Percentiles rank a stretch among this genome's conserved stretches.
Evolutionary conservation across 1,284 basidiomycete genomes (phyloP).

Genomic region (Fomitopsis schrenkii): DNA sequence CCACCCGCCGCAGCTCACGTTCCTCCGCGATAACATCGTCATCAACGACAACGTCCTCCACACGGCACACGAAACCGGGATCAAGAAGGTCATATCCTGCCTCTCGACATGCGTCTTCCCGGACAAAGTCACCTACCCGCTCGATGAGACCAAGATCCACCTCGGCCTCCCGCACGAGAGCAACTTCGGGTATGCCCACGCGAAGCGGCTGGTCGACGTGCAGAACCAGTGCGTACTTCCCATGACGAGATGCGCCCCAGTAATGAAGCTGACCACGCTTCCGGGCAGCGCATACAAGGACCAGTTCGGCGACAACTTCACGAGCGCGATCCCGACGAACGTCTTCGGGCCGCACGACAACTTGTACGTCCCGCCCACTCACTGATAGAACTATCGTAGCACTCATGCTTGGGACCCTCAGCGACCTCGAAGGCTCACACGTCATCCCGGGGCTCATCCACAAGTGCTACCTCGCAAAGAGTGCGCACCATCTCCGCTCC

Average conservation of each 20-base stretch:
- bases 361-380: conserved; percentile 43
- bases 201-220: conserved; percentile 88
- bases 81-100: conserved; percentile 77
- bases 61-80: conserved; percentile 58
- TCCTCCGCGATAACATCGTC: conserved; percentile 84
- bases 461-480: conserved; percentile 84
- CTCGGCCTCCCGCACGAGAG: conserved; percentile 83
- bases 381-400: background rate
- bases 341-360: conserved; percentile 86
- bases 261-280: background rate
- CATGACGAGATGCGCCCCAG: background rate
- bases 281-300: conserved; percentile 78
- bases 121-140: conserved; percentile 81
- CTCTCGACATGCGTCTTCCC: conserved; percentile 91
- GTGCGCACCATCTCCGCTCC: conserved; percentile 35
- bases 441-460: conserved; percentile 90
- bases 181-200: conserved; percentile 91
- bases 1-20: conserved; percentile 54
- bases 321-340: conserved; percentile 90
- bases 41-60: conserved; percentile 91
- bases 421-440: conserved; percentile 82
- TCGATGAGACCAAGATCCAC: conserved; percentile 87
- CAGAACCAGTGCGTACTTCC: conserved; percentile 72
- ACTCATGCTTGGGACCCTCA: conserved; percentile 25
- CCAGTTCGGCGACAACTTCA: conserved; percentile 87